Evolutionary conservation across 2,329 filamentous ascomycete species (phyloP), one percentile per base, ranked within the genome.

Genomic region (Nannizziopsis arthrosporioides): DNA sequence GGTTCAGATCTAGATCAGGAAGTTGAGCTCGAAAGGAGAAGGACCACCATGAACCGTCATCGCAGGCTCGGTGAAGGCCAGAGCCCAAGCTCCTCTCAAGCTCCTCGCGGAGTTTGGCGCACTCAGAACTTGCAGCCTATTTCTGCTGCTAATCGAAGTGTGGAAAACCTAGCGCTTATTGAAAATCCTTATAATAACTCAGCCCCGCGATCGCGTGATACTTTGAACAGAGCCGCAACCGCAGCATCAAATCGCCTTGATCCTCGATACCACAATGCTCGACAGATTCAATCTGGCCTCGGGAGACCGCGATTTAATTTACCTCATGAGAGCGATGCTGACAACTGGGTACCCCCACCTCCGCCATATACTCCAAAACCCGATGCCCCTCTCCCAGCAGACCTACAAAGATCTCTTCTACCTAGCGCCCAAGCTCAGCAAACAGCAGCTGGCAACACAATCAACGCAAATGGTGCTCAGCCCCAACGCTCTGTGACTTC

Each of bases 281-380:
- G 49, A 18, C 48, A 48, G n/a, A 36, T 45, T 17, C 42, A 35
- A 7, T 44, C 47, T 10, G 44, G 37, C 5, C 31, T 30, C 10
- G 18, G 39, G 2, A 42, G 51, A 41, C 80, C 81, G 5, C 73
- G 81, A 37, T 72, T 77, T 37, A 82, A 89, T 57, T 75, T 87
- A 56, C 85, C 85, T 3, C 85, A 92, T 62, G 85, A 92, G 64
- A 90, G 85, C 54, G 85, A 92, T 61, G 85, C 85, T 3, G 86
- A 92, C 58, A 86, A 89, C 57, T 93, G 86, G 86, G 83, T 88
- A 3, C 84, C 85, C 4, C 86, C 86, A 4, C 86, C 86, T 7
- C 86, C 86, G 2, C 85, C 85, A 1, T 93, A 93, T 51, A 62
- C 59, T 17, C 62, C 57, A 7, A 60, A 68, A 37, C 44, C 51